These are phyloP conservation scores for Stemphylium vesicarium DNA, from an alignment of 2,329 filamentous ascomycete genomes.

Conservation along the genomic window DNA sequence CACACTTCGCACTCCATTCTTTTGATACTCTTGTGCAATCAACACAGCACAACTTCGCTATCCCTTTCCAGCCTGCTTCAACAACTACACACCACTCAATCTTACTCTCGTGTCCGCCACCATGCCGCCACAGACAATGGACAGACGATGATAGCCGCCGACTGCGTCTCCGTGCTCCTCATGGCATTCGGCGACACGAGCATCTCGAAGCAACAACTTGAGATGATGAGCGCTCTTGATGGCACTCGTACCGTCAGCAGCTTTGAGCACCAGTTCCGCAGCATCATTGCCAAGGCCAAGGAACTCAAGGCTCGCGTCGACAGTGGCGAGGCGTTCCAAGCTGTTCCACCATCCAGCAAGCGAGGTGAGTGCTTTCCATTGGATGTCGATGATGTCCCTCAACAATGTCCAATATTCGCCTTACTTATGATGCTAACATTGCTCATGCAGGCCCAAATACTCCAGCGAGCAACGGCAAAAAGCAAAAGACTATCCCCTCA, in stretches of 20 bases:
- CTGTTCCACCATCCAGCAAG: conserved; percentile 30
- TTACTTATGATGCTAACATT: too few relatives aligned
- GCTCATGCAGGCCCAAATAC: not conserved
- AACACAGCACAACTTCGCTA: not conserved
- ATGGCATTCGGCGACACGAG: conserved; percentile 25
- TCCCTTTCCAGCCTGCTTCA: not conserved
- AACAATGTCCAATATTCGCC: too few relatives aligned
- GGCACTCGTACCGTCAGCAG: conserved; percentile 27
- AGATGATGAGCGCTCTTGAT: conserved; percentile 40
- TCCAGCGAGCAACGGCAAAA: conserved; percentile 6
- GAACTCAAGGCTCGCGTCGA: conserved; percentile 38
- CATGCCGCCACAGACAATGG: conserved; percentile 18
- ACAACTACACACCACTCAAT: not conserved
- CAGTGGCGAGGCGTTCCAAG: conserved; percentile 29
- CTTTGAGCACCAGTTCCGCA: conserved; percentile 39
- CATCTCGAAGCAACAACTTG: conserved; percentile 27
- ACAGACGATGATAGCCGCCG: conserved; percentile 29
- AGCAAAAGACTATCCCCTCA: conserved; percentile 16
- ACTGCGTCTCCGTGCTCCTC: conserved; percentile 34
- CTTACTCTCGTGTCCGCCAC: not conserved
- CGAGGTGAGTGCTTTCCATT: conserved; percentile 24
- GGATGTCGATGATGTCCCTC: too few relatives aligned
- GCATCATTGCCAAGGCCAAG: conserved; percentile 30
- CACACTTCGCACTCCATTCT: not conserved
- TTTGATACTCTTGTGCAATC: not conserved